These are phyloP conservation scores for Carpinus fangiana DNA, from an alignment of 306 rosid species.

Conservation along the genomic window DNA sequence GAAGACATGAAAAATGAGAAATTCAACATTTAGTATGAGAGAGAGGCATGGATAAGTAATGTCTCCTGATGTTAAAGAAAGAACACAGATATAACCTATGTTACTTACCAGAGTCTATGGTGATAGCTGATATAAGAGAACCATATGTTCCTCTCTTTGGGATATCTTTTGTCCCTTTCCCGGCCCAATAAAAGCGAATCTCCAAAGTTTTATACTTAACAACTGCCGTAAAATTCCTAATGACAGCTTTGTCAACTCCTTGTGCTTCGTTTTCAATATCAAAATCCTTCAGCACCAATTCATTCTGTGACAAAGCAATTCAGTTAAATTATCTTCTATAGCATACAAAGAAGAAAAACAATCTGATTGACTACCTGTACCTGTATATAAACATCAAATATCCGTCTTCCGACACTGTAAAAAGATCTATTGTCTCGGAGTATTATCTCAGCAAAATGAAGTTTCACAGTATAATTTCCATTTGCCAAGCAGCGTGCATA, in stretches of 20 bases:
- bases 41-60: no score
- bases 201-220: slow-evolving; percentile 39
- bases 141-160: slow-evolving; percentile 58
- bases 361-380: slow-evolving; percentile 26
- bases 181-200: slow-evolving; percentile 67
- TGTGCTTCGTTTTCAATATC: slow-evolving; percentile 47
- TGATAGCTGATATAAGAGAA: slow-evolving; percentile 67
- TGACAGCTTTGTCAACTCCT: slow-evolving; percentile 43
- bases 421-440: slow-evolving; percentile 52
- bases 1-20: no score
- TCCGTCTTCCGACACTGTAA: slow-evolving; percentile 58
- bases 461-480: slow-evolving; percentile 30
- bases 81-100: neutral
- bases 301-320: slow-evolving; percentile 39
- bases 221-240: slow-evolving; percentile 32
- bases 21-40: no score
- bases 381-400: slow-evolving; percentile 67
- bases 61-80: neutral
- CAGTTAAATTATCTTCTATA: slow-evolving; percentile 17
- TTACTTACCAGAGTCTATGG: slow-evolving; percentile 56
- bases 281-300: slow-evolving; percentile 46
- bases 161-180: slow-evolving; percentile 61
- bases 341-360: neutral
- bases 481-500: slow-evolving; percentile 60
- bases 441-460: slow-evolving; percentile 31